These are phyloP conservation scores for Fusarium agapanthi DNA, from an alignment of 2,329 filamentous ascomycete genomes.

Conservation along the genomic window DNA sequence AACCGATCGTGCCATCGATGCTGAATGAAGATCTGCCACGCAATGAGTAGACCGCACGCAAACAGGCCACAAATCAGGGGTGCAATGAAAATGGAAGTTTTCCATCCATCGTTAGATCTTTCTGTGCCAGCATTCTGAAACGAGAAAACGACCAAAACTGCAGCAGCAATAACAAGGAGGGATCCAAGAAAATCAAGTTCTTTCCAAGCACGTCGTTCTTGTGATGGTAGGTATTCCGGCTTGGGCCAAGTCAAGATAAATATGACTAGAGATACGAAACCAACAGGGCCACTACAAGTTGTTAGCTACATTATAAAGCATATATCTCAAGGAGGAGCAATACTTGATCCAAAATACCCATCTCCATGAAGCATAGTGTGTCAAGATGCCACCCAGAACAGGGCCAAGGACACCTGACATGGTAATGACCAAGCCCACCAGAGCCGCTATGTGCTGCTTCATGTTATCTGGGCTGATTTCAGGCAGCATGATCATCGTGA, in stretches of 20 bases:
- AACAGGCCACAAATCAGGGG: conserved; percentile 43
- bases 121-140: conserved; percentile 60
- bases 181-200: conserved; percentile 64
- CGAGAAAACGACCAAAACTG: conserved; percentile 65
- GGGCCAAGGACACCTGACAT: conserved; percentile 61
- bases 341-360: conserved; percentile 70
- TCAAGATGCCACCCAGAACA: conserved; percentile 60
- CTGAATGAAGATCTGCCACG: conserved; percentile 43
- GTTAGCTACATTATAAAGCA: not conserved
- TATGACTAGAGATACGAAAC: conserved; percentile 54
- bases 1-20: conserved; percentile 41
- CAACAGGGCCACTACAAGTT: conserved; percentile 58
- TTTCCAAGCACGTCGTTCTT: conserved; percentile 54
- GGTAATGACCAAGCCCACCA: conserved; percentile 60
- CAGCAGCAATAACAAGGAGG: conserved; percentile 60
- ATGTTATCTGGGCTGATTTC: conserved; percentile 56
- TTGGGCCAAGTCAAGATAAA: conserved; percentile 63
- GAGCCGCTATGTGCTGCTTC: conserved; percentile 54
- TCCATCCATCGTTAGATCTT: conserved; percentile 53
- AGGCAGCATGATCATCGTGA: conserved; percentile 64
- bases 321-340: not conserved
- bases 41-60: conserved; percentile 41
- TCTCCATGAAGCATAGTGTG: conserved; percentile 59
- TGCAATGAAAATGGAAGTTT: conserved; percentile 47
- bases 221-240: conserved; percentile 49